These are phyloP conservation scores for Thalia dealbata DNA, from an alignment of 176 grass and related monocot species.

Conservation along the genomic window DNA sequence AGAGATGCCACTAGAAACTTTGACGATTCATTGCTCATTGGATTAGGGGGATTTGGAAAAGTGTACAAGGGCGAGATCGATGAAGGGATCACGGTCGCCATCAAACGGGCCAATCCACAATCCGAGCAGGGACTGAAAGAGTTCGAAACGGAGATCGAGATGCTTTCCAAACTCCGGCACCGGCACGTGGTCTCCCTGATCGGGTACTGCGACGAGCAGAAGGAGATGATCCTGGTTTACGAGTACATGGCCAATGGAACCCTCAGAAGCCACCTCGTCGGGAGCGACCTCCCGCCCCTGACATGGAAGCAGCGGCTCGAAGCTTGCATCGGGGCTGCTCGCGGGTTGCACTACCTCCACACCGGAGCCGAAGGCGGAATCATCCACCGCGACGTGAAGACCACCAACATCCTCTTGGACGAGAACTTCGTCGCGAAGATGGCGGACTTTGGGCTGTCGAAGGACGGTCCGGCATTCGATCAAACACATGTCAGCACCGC, in stretches of 20 bases:
- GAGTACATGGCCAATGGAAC: constrained; percentile 21
- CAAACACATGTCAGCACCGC: constrained; percentile 17
- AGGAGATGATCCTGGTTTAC: constrained; percentile 17
- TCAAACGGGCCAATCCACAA: constrained; percentile 8
- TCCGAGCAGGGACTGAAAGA: constrained; percentile 20
- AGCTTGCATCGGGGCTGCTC: too few relatives aligned
- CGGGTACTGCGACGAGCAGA: constrained; percentile 12
- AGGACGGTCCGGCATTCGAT: constrained; percentile 13
- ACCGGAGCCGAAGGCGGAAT: constrained; percentile 12
- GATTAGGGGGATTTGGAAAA: constrained; percentile 12
- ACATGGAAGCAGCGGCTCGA: constrained; percentile 17
- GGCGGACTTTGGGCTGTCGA: constrained; percentile 19
- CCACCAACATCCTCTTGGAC: constrained; percentile 14
- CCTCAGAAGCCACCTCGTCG: constrained; percentile 16
- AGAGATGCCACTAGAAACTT: constrained; percentile 10
- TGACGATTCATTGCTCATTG: constrained; percentile 7
- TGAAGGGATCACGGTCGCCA: not conserved
- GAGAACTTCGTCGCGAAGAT: constrained; percentile 18
- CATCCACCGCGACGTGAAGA: constrained; percentile 21
- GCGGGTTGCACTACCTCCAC: constrained; percentile 15
- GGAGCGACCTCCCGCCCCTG: constrained; percentile 6
- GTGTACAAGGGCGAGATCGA: constrained; percentile 15
- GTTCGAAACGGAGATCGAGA: constrained; percentile 17
- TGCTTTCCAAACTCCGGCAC: constrained; percentile 18
- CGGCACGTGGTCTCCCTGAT: constrained; percentile 14